A percentile compares a stretch with the other conserved stretches of the same genome.
phyloP scores from a whole-genome alignment of 345 rosid genomes.

The Linum usitatissimum region DNA sequence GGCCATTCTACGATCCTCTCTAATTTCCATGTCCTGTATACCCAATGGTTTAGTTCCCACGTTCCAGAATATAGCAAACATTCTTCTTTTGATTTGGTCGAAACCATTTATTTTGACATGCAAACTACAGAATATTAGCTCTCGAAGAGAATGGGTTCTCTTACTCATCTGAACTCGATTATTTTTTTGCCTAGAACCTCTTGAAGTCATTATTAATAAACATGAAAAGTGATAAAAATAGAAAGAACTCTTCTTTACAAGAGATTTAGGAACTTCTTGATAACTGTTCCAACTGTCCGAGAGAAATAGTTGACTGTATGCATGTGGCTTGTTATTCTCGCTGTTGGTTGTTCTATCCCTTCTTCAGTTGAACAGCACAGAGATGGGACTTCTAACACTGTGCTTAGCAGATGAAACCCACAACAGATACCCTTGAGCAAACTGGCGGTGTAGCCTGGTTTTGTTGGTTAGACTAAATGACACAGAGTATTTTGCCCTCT shows the following conservation, averaged over 20 bases:
- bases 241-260: background rate
- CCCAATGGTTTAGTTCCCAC: background rate
- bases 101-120: background rate
- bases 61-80: background rate
- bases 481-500: conserved; percentile 29
- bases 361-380: conserved; percentile 19
- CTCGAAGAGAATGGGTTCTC: background rate
- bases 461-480: conserved; percentile 15
- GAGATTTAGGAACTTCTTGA: background rate
- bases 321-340: background rate
- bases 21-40: no score
- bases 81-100: background rate
- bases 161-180: background rate
- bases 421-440: conserved; percentile 26
- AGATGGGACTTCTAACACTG: conserved; percentile 34
- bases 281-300: background rate
- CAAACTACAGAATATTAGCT: background rate
- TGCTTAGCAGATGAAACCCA: conserved; percentile 27
- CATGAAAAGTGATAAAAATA: background rate
- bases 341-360: conserved; percentile 1
- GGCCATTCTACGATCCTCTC: no score
- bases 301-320: background rate
- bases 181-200: background rate
- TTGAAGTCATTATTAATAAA: no score
- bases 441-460: conserved; percentile 5